Percentiles rank a stretch among this genome's conserved stretches.
These are phyloP conservation scores for Beauveria medogensis DNA, from an alignment of 2,329 filamentous ascomycete genomes.

Conservation along the genomic window DNA sequence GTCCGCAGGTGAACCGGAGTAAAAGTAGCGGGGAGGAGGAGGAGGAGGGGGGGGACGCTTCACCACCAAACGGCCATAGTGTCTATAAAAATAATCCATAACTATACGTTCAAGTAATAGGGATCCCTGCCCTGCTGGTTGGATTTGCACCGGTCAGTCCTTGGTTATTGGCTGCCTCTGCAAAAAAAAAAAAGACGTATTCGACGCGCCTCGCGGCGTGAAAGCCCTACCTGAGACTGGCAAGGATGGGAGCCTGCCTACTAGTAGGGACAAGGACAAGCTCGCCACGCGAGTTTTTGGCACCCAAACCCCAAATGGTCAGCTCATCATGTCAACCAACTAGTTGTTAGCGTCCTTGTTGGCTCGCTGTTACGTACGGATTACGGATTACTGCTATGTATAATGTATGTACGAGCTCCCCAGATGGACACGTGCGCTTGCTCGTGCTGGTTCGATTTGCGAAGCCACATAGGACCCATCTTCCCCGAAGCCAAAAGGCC, in stretches of 20 bases:
- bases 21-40: background rate
- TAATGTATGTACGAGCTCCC: slow-evolving; percentile 6
- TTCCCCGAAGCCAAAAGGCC: background rate
- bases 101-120: background rate
- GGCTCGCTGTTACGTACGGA: slow-evolving; percentile 2
- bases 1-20: no score
- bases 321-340: background rate
- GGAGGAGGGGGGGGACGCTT: background rate
- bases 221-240: no score
- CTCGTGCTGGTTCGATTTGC: slow-evolving; percentile 6
- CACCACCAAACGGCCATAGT: background rate
- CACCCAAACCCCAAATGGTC: background rate
- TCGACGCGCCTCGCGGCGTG: no score
- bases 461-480: background rate
- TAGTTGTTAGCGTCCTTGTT: background rate
- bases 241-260: no score
- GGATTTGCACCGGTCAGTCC: background rate
- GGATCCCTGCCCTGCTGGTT: background rate
- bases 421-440: background rate
- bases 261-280: background rate
- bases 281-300: background rate
- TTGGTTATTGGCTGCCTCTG: background rate
- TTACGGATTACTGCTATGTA: no score
- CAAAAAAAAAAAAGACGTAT: background rate
- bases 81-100: no score